A percentile compares a stretch with the other conserved stretches of the same genome.
These are phyloP conservation scores for Moniliella sp. DNA, from an alignment of 1,284 basidiomycete genomes.

Conservation along the genomic window DNA sequence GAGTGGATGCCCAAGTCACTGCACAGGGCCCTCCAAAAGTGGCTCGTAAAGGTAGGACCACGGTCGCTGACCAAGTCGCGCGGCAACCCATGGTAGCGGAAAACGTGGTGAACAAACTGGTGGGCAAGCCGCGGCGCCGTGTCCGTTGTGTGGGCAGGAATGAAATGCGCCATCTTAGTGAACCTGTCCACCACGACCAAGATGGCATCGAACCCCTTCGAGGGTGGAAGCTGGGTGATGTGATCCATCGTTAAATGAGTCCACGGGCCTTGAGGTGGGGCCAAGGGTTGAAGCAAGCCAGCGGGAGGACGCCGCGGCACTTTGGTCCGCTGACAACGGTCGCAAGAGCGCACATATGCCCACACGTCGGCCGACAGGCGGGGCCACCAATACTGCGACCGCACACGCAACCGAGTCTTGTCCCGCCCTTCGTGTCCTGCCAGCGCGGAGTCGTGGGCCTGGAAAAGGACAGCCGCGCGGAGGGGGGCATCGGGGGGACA, in stretches of 20 bases:
- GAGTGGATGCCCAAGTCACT: constrained; percentile 9
- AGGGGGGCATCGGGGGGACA: no score
- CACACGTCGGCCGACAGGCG: constrained; percentile 27
- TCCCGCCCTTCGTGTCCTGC: constrained; percentile 1
- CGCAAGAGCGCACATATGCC: constrained; percentile 36
- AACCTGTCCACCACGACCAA: constrained; percentile 35
- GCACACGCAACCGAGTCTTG: constrained; percentile 7
- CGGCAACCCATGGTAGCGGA: constrained; percentile 32
- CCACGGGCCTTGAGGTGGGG: constrained; percentile 33
- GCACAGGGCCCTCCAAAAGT: constrained; percentile 26
- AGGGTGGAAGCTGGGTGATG: constrained; percentile 34
- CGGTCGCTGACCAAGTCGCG: constrained; percentile 32
- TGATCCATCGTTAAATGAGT: constrained; percentile 38
- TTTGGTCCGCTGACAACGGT: constrained; percentile 36
- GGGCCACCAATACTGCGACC: constrained; percentile 33
- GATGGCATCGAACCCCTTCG: constrained; percentile 34
- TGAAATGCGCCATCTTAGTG: constrained; percentile 31
- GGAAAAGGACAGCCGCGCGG: no score
- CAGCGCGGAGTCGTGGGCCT: constrained; percentile 2
- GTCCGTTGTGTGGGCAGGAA: constrained; percentile 41
- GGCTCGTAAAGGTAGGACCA: constrained; percentile 32
- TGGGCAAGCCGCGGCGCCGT: constrained; percentile 19
- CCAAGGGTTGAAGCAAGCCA: constrained; percentile 36
- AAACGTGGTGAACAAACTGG: constrained; percentile 26
- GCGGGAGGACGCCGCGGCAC: constrained; percentile 6